A percentile compares a stretch with the other conserved stretches of the same genome.
These are phyloP conservation scores for Tephrocybe sp. DNA, from an alignment of 768 basidiomycete genomes.

Conservation along the genomic window DNA sequence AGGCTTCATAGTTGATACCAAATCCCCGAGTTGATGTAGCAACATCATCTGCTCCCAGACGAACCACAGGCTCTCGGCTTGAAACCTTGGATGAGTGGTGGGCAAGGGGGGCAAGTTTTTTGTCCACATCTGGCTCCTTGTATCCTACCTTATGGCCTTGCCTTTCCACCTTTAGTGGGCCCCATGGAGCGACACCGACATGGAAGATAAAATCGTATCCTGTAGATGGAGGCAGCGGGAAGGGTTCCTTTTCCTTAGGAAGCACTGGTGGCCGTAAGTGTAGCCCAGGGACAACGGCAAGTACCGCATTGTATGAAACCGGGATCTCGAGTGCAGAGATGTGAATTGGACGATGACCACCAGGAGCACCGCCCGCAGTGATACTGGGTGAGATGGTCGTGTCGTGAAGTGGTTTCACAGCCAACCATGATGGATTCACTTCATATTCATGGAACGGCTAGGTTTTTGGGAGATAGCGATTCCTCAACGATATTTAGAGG, in stretches of 20 bases:
- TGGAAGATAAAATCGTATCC: conserved; percentile 75
- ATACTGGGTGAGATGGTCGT: conserved; percentile 37
- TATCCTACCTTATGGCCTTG: conserved; percentile 69
- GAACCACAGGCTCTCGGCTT: conserved; percentile 35
- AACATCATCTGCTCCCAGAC: conserved; percentile 33
- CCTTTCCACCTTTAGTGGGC: conserved; percentile 62
- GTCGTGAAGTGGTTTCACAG: conserved; percentile 63
- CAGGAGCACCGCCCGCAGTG: too few relatives aligned
- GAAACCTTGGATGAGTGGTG: conserved; percentile 41
- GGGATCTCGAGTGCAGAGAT: conserved; percentile 61
- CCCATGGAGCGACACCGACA: conserved; percentile 66
- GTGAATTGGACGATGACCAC: conserved; percentile 49
- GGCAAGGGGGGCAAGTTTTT: conserved; percentile 53
- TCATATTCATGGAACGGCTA: conserved; percentile 59
- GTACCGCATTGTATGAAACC: conserved; percentile 57
- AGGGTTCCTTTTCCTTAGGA: conserved; percentile 31
- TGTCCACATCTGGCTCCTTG: conserved; percentile 63
- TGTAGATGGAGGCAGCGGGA: conserved; percentile 40
- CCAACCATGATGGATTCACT: conserved; percentile 73
- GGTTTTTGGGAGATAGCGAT: conserved; percentile 17
- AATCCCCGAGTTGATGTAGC: conserved; percentile 42
- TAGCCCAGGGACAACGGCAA: conserved; percentile 53
- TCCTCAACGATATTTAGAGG: conserved; percentile 2
- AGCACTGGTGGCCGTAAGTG: conserved; percentile 63
- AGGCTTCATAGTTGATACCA: conserved; percentile 48